Percentiles rank a stretch among this genome's conserved stretches.
Evolutionary conservation across 2,329 filamentous ascomycete genomes (phyloP).

Genomic region (Clarireedia paspali): DNA sequence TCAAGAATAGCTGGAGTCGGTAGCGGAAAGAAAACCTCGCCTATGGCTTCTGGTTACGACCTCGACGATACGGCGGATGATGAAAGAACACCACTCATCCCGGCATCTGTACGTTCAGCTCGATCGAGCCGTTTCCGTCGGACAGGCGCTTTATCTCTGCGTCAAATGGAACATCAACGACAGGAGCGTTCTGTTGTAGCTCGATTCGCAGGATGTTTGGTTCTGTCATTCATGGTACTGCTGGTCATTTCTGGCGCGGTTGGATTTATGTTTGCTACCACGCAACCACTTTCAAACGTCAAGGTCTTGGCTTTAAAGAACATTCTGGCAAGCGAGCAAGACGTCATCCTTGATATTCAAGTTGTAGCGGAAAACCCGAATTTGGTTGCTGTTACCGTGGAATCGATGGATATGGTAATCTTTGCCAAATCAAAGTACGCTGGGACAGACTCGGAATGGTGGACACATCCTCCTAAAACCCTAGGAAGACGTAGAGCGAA

Average conservation of each 20-base stretch:
- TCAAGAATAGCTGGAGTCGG: conserved; percentile 25
- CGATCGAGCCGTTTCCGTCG: conserved; percentile 49
- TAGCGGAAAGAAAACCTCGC: conserved; percentile 47
- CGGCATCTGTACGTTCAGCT: conserved; percentile 49
- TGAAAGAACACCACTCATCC: conserved; percentile 76
- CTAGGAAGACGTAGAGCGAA: conserved; percentile 29
- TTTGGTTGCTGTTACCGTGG: conserved; percentile 77
- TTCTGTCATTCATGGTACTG: conserved; percentile 74
- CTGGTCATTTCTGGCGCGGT: conserved; percentile 78
- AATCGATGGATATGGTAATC: conserved; percentile 81
- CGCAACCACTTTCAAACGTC: conserved; percentile 76
- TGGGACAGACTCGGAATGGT: conserved; percentile 53
- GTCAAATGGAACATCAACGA: conserved; percentile 66
- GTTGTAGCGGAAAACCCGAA: conserved; percentile 90
- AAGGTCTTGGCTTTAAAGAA: conserved; percentile 75
- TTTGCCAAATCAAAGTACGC: conserved; percentile 92
- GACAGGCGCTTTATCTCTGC: conserved; percentile 47
- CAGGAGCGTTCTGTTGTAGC: conserved; percentile 56
- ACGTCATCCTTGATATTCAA: conserved; percentile 87
- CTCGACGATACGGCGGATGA: conserved; percentile 81
- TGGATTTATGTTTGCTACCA: conserved; percentile 85
- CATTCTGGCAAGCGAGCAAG: conserved; percentile 86
- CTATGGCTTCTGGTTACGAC: conserved; percentile 62
- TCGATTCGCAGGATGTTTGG: conserved; percentile 77
- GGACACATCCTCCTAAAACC: conserved; percentile 35